phyloP scores from a whole-genome alignment of 495 filamentous ascomycete species.

The Aspergillus baeticus region DNA sequence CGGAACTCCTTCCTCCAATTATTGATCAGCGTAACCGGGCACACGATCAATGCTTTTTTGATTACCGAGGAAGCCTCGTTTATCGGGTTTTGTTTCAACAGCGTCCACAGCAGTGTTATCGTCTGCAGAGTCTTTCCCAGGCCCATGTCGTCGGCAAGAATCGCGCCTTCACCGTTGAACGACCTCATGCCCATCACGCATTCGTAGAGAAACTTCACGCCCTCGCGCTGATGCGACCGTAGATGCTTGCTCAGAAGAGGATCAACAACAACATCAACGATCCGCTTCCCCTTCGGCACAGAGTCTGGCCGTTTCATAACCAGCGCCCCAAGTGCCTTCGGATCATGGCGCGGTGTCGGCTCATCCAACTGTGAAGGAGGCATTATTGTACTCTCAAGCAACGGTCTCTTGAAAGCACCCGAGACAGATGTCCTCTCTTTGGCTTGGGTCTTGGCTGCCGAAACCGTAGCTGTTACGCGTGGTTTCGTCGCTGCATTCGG shows the following conservation, averaged over 20 bases:
- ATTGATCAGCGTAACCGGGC: slow-evolving; percentile 73
- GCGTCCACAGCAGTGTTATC: slow-evolving; percentile 75
- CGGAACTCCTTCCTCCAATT: slow-evolving; percentile 81
- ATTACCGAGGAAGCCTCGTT: slow-evolving; percentile 61
- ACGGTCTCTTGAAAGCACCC: slow-evolving; percentile 58
- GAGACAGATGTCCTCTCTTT: slow-evolving; percentile 21
- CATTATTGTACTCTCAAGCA: slow-evolving; percentile 54
- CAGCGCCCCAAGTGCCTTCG: slow-evolving; percentile 57
- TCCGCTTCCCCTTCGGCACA: slow-evolving; percentile 59
- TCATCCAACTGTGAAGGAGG: slow-evolving; percentile 35
- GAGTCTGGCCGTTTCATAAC: slow-evolving; percentile 65
- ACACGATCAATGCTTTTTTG: slow-evolving; percentile 79
- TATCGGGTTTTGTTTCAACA: slow-evolving; percentile 78
- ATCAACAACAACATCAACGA: slow-evolving; percentile 82
- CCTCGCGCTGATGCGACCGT: slow-evolving; percentile 74
- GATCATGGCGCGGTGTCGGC: slow-evolving; percentile 67
- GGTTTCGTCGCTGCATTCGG: neutral
- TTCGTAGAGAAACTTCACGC: slow-evolving; percentile 77
- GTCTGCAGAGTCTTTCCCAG: slow-evolving; percentile 80
- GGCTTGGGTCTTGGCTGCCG: neutral
- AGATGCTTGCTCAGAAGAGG: slow-evolving; percentile 65
- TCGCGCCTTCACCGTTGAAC: slow-evolving; percentile 71
- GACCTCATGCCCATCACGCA: slow-evolving; percentile 78
- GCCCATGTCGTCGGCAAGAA: slow-evolving; percentile 84
- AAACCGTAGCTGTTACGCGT: neutral